Evolutionary conservation across 2,329 filamentous ascomycete genomes (phyloP).

Genomic region (Stenocarpella maydis): DNA sequence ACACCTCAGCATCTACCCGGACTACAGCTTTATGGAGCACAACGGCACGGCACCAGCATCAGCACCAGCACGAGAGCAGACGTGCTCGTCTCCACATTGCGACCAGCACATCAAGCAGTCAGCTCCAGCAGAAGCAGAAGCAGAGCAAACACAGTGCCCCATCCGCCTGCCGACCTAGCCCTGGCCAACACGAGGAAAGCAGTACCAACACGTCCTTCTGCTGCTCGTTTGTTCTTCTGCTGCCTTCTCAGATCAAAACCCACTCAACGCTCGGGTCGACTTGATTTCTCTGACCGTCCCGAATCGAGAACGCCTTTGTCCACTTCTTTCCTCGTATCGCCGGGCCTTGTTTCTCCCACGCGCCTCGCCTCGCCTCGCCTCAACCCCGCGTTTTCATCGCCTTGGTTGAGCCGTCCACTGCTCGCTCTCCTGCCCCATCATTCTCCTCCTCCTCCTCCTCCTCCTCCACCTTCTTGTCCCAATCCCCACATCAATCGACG

Average conservation of each 20-base stretch:
- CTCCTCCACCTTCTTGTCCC: not conserved
- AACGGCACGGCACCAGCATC: not conserved
- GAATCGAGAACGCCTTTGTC: not conserved
- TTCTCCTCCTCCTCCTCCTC: no score
- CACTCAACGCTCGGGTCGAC: no score
- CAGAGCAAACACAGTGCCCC: not conserved
- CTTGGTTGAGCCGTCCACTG: not conserved
- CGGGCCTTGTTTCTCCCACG: constrained; percentile 1
- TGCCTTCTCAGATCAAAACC: no score
- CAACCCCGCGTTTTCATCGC: constrained; percentile 22
- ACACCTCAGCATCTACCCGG: constrained; percentile 15
- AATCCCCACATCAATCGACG: constrained; percentile 16
- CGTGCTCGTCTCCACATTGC: constrained; percentile 15
- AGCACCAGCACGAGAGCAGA: not conserved
- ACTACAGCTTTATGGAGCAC: constrained; percentile 31
- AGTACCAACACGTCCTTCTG: not conserved
- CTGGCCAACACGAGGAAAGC: not conserved
- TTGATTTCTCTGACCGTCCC: not conserved
- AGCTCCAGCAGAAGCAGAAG: not conserved
- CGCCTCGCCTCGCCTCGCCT: not conserved
- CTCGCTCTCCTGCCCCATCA: not conserved
- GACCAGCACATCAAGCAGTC: constrained; percentile 8
- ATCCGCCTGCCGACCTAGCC: not conserved
- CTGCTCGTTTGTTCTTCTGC: not conserved
- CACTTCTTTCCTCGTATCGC: constrained; percentile 2